phyloP scores from a whole-genome alignment of 352 stramenopile species.

The Bremia lactucae region DNA sequence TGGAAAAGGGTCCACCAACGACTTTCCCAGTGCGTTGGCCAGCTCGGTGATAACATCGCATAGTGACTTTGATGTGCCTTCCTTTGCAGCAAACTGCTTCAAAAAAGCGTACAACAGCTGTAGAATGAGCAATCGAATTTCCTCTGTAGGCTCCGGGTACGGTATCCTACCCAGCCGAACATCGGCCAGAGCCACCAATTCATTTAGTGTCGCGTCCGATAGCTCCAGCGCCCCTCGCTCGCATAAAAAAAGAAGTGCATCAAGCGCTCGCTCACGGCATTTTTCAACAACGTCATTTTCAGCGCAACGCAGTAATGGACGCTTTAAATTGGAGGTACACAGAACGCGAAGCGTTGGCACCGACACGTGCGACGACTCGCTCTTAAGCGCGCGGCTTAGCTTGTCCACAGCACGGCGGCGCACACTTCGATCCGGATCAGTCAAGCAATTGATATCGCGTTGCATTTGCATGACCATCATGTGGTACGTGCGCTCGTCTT shows the following conservation, averaged over 20 bases:
- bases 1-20: constrained; percentile 59
- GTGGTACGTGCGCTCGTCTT: constrained; percentile 41
- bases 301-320: constrained; percentile 39
- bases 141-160: constrained; percentile 69
- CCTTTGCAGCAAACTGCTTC: constrained; percentile 28
- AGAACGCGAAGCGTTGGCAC: constrained; percentile 30
- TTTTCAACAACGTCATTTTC: constrained; percentile 54
- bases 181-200: constrained; percentile 37
- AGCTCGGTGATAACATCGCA: constrained; percentile 52
- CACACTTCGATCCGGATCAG: constrained; percentile 55
- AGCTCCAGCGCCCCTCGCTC: constrained; percentile 36
- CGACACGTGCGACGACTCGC: constrained; percentile 29
- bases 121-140: constrained; percentile 66
- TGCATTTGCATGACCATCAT: constrained; percentile 74
- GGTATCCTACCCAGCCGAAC: constrained; percentile 64
- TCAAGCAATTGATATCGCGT: constrained; percentile 73
- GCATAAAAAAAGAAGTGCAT: constrained; percentile 44
- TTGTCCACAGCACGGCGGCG: constrained; percentile 66
- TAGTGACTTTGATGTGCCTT: constrained; percentile 18
- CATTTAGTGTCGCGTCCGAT: constrained; percentile 27
- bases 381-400: constrained; percentile 41
- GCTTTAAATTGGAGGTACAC: constrained; percentile 33
- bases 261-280: constrained; percentile 60
- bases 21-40: constrained; percentile 64
- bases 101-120: constrained; percentile 46